phyloP scores from a whole-genome alignment of 306 rosid species.

The Lathyrus tuberosus region DNA sequence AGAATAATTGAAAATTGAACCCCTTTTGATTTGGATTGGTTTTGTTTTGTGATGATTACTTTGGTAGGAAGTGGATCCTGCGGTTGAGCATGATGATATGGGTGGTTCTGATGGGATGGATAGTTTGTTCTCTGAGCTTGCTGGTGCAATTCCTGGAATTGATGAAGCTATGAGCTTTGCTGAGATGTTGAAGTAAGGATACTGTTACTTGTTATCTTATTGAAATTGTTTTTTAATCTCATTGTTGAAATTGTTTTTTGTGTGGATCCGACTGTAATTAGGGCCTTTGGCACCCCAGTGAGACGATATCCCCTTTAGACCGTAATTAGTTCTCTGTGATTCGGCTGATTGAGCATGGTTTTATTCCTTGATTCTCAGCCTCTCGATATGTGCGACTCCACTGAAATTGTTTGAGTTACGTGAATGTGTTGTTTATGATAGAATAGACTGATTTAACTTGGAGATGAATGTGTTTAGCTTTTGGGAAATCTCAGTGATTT shows the following conservation, averaged over 20 bases:
- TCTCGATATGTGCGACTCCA: too few relatives aligned
- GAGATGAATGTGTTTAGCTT: conserved; percentile 1
- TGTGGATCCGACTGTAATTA: not conserved
- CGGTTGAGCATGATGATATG: conserved; percentile 75
- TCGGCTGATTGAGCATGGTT: too few relatives aligned
- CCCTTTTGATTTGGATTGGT: not conserved
- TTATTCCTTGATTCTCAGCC: too few relatives aligned
- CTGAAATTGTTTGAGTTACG: not conserved
- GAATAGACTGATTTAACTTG: conserved; percentile 5
- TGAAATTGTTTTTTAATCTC: not conserved
- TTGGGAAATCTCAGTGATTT: conserved; percentile 3
- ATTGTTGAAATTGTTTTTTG: conserved; percentile 19
- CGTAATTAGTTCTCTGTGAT: too few relatives aligned
- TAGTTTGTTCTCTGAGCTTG: conserved; percentile 72
- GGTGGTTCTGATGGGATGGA: conserved; percentile 81
- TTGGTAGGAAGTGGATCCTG: conserved; percentile 93
- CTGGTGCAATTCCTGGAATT: conserved; percentile 97
- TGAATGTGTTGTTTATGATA: not conserved
- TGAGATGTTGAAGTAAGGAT: conserved; percentile 91
- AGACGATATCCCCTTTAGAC: too few relatives aligned
- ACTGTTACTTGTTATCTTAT: conserved; percentile 6
- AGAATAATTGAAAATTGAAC: conserved; percentile 30
- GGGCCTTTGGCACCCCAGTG: too few relatives aligned
- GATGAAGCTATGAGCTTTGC: conserved; percentile 99
- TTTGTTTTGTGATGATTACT: conserved; percentile 8